Evolutionary conservation across 371 early-diverging fungal genomes (phyloP).

Genomic region (Capillidium rhysosporum): DNA sequence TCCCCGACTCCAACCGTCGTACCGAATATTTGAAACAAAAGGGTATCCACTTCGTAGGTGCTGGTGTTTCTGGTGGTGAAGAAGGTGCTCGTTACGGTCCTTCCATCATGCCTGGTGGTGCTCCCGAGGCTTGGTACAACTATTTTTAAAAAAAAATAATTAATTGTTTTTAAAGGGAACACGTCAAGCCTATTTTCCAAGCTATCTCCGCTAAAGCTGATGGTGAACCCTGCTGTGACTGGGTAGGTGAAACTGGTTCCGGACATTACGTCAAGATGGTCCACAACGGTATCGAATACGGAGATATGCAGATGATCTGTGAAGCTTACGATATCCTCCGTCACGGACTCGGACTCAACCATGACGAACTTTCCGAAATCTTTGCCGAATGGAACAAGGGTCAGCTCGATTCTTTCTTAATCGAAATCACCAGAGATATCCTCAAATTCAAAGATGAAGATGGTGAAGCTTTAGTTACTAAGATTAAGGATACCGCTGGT

Average conservation of each 20-base stretch:
- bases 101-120: conserved; percentile 98
- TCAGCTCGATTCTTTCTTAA: conserved; percentile 89
- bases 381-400: conserved; percentile 92
- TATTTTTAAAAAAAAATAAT: not conserved
- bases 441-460: conserved; percentile 76
- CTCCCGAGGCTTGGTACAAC: conserved; percentile 65
- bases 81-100: conserved; percentile 98
- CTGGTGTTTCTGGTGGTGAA: conserved; percentile 99
- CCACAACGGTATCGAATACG: conserved; percentile 99
- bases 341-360: conserved; percentile 51
- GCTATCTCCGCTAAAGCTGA: conserved; percentile 76
- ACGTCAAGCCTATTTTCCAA: conserved; percentile 87
- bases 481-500: conserved; percentile 93
- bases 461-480: conserved; percentile 71
- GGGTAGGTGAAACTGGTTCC: conserved; percentile 96
- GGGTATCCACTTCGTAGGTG: conserved; percentile 88
- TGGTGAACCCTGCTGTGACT: conserved; percentile 94
- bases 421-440: conserved; percentile 91
- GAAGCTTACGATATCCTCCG: conserved; percentile 91
- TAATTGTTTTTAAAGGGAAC: conserved; percentile 29
- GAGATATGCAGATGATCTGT: conserved; percentile 97
- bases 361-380: conserved; percentile 74
- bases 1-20: conserved; percentile 90
- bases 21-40: conserved; percentile 63
- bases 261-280: conserved; percentile 99